A percentile compares a stretch with the other conserved stretches of the same genome.
phyloP scores from a whole-genome alignment of 352 stramenopile species.

The Phytopythium montanum region DNA sequence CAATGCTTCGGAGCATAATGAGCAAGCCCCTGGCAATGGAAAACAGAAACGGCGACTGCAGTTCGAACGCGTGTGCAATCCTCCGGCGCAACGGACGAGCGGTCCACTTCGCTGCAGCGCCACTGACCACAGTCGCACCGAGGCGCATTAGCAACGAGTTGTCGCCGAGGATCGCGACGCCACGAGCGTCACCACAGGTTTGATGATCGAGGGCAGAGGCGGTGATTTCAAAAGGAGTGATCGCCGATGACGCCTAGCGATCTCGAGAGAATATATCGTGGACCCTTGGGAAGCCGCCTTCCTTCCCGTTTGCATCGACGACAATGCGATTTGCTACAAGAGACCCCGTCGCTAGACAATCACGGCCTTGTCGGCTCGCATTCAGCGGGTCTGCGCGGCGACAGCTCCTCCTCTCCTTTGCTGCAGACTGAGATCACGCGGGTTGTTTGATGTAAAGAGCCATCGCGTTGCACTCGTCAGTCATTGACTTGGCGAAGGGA shows the following conservation, averaged over 20 bases:
- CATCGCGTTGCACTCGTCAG: background rate
- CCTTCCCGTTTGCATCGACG: background rate
- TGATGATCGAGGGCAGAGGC: constrained; percentile 7
- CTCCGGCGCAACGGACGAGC: too few relatives aligned
- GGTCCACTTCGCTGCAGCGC: background rate
- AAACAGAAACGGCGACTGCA: background rate
- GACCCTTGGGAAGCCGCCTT: background rate
- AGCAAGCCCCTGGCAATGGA: background rate
- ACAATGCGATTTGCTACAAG: too few relatives aligned
- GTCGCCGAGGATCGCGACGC: background rate
- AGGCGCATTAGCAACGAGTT: background rate
- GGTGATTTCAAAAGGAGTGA: background rate
- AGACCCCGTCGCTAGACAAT: too few relatives aligned
- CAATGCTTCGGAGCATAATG: background rate
- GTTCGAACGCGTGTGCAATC: background rate
- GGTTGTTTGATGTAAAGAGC: background rate
- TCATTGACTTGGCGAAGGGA: background rate
- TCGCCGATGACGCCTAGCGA: background rate
- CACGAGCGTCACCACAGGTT: constrained; percentile 3
- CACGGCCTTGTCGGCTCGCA: background rate
- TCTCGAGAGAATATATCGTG: background rate
- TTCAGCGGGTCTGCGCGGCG: background rate
- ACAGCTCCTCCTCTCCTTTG: too few relatives aligned
- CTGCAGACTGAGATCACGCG: background rate
- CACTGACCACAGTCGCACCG: background rate